A percentile compares a stretch with the other conserved stretches of the same genome.
Conservation (phyloP, 176 grass and related monocot species). For the Bolboschoenus planiculmis region DNA sequence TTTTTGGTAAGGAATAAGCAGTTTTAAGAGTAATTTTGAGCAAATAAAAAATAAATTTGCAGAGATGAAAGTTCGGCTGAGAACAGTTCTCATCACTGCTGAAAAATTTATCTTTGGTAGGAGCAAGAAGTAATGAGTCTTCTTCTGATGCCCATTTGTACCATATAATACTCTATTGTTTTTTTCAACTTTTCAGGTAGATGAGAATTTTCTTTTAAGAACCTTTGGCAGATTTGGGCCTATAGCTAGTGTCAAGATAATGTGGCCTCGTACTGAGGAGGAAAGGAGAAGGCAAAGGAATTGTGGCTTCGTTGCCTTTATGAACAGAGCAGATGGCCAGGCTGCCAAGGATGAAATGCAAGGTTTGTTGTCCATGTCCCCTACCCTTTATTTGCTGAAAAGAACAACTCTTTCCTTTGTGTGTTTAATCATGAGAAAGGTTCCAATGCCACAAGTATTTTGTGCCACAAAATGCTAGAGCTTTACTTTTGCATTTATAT, state of each 20-base stretch:
- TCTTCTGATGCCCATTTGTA: background rate
- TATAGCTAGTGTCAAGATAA: conserved; percentile 98
- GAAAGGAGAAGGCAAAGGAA: conserved; percentile 92
- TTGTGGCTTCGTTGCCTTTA: conserved; percentile 99
- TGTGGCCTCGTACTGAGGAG: conserved; percentile 99
- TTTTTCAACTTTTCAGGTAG: conserved; percentile 50
- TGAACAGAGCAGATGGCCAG: conserved; percentile 92
- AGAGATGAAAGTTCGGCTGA: background rate
- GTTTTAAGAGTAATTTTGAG: background rate
- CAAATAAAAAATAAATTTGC: background rate
- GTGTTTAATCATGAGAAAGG: background rate
- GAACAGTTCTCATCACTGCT: background rate
- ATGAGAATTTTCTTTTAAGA: conserved; percentile 96
- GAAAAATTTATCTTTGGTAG: background rate
- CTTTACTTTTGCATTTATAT: background rate
- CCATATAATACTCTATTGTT: background rate
- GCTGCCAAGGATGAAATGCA: conserved; percentile 99
- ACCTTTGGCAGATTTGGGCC: conserved; percentile 98
- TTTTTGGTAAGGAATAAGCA: background rate
- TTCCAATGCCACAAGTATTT: background rate
- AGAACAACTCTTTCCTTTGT: background rate
- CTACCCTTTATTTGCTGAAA: background rate
- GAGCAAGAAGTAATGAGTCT: background rate
- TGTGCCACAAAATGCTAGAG: background rate
- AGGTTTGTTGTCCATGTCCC: conserved; percentile 40